Base-by-base conservation (phyloP, 345 rosid genomes). In the Zanthoxylum bungeanum region DNA sequence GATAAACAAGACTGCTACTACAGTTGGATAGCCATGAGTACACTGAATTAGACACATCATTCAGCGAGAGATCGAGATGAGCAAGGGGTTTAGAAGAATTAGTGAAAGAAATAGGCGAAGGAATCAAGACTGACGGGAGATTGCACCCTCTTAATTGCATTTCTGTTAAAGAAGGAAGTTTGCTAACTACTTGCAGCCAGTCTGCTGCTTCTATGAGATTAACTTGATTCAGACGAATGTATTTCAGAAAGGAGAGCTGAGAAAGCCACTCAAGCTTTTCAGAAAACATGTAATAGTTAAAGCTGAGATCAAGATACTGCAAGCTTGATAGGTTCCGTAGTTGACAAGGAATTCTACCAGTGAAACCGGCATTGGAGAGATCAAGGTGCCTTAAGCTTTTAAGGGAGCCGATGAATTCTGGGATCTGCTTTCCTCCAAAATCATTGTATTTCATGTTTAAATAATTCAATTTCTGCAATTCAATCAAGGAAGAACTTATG, bases 321-420 rank as follows among this genome's bases (percentile, higher is more conserved):
- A 86, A 73, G 49, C 44, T 81, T 10, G 87, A 68, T 58, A 86
- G 73, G 4, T 81, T 84, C 37, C 82, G 81, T 39, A 84, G 76
- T 50, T 2, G 52, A 16, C n/a, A 25, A 0, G 85, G 87, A 28
- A 86, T 40, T 39, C 66, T 75, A 21, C 86, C 85, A 19, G 76
- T 61, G 36, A 88, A 77, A 36, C 72, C 57, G 0, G 76, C 60
- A 31, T 24, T 25, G 22, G 89, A 81, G 31, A 87, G 81, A 73
- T 85, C 76, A 52, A 87, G 78, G 56, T 76, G 70, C 59, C 60
- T 68, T 60, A 87, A 46, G 0, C 51, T 76, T 28, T 4, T 39
- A 5, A 83, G 56, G 2, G 70, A 66, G 24, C 81, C 84, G 37
- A 82, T 39, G 27, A 79, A 84, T 33, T 59, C 64, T 1, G 90